Base-by-base conservation (phyloP, 176 grass and related monocot species). In the Guadua angustifolia region DNA sequence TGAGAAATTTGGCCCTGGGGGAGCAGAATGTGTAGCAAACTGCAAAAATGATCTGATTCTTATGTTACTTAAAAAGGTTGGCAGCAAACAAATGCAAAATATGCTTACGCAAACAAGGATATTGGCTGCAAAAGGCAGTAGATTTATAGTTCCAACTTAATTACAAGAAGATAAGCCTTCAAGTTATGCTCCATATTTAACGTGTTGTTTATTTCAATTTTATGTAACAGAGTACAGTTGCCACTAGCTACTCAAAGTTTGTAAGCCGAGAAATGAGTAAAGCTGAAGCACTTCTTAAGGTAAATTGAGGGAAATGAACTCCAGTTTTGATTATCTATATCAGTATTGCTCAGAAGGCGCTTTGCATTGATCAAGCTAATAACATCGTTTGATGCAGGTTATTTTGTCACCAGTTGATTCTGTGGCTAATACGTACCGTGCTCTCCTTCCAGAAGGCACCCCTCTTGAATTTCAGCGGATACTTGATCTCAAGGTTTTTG, bases 261-360 rank as follows among this genome's bases (percentile, higher is more conserved):
- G 96, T 99, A 63, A 89, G 88, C 79, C 96, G 93, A 66, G 96
- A 99, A 90, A 95, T 95, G 96, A 95, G 93, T 88, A 99, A 99
- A 95, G 96, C 96, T 78, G 96, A 99, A 95, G 96, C 96, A 70
- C 96, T 99, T 61, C 89, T 98, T 77, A 98, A 98, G 95, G 95
- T 98, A 77, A 79, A 81, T 66, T 32, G 44, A 74, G 17, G 36
- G 32, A 61, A 59, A 66, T 53, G 16, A 56, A 4, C 15, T 68
- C 22, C 24, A 6, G 24, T 83, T 77, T 61, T 63, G 36, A 18
- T 78, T 13, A 21, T 77, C 12, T 63, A 38, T 16, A 64, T 64
- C 25, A 32, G 19, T 38, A 43, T 77, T 85, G 3, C 14, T 51
- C 64, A 75, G 50, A 57, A 63, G 1, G 7, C 85, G 68, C 69